Percentiles rank a stretch among this genome's conserved stretches.
phyloP scores from a whole-genome alignment of 129 eudicot species.

The Tanacetum coccineum region DNA sequence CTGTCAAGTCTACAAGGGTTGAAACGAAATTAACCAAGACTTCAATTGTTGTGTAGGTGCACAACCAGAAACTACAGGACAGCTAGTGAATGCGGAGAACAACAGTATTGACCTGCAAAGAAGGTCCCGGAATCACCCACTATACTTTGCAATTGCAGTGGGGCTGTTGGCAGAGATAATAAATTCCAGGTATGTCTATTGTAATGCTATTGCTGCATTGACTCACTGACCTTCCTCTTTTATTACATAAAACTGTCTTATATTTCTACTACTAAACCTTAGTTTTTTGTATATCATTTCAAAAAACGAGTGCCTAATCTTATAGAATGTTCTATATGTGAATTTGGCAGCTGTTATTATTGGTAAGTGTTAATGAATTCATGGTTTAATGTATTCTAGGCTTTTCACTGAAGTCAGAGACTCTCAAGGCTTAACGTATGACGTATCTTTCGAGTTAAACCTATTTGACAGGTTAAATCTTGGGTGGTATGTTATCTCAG shows the following conservation, averaged over 20 bases:
- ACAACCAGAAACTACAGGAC: constrained; percentile 37
- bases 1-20: not conserved
- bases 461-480: constrained; percentile 86
- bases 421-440: constrained; percentile 95
- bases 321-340: not conserved
- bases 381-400: constrained; percentile 37
- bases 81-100: constrained; percentile 33
- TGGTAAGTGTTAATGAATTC: no score
- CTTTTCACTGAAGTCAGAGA: constrained; percentile 96
- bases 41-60: constrained; percentile 32
- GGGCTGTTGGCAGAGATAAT: constrained; percentile 91
- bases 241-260: no score
- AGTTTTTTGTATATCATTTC: not conserved
- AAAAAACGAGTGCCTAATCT: not conserved
- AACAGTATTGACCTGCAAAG: constrained; percentile 35
- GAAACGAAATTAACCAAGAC: no score
- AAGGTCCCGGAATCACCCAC: constrained; percentile 60
- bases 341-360: not conserved
- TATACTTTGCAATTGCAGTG: constrained; percentile 83
- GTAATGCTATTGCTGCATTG: not conserved
- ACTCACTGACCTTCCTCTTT: not conserved
- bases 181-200: constrained; percentile 66
- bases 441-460: constrained; percentile 93
- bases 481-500: constrained; percentile 98
- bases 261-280: not conserved